Percentiles rank a stretch among this genome's conserved stretches.
Evolutionary conservation across 305 asterid species (phyloP).

Genomic region (Galium porrigens): DNA sequence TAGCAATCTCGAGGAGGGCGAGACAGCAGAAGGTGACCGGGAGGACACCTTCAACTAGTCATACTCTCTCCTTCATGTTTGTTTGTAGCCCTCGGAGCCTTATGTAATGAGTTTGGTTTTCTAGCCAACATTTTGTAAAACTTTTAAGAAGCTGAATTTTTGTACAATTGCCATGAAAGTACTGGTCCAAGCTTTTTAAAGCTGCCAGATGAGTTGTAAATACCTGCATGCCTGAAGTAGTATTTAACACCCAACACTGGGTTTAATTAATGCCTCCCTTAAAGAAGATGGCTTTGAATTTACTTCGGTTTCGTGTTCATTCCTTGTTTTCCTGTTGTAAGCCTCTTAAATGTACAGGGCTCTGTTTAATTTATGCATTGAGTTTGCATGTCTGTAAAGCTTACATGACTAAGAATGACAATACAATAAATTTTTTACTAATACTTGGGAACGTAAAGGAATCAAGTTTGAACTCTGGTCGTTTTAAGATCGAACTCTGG

Average conservation of each 20-base stretch:
- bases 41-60: conserved; percentile 49
- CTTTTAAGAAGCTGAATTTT: background rate
- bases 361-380: too few species aligned
- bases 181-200: background rate
- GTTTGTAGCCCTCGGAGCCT: background rate
- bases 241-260: background rate
- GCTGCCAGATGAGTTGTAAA: background rate
- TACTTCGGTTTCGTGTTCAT: background rate
- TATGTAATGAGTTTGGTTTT: background rate
- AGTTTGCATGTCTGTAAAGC: too few species aligned
- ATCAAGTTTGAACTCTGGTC: too few species aligned
- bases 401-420: too few species aligned
- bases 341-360: background rate
- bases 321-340: background rate
- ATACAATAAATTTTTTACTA: too few species aligned
- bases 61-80: background rate
- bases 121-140: background rate
- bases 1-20: conserved; percentile 85
- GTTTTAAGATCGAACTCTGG: too few species aligned
- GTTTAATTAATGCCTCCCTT: background rate
- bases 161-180: background rate
- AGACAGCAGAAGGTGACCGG: conserved; percentile 70
- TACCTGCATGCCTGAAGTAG: background rate
- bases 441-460: too few species aligned
- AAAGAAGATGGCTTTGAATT: background rate